Evolutionary conservation across 331 rosid species (phyloP).

Genomic region (Saraca asoca): DNA sequence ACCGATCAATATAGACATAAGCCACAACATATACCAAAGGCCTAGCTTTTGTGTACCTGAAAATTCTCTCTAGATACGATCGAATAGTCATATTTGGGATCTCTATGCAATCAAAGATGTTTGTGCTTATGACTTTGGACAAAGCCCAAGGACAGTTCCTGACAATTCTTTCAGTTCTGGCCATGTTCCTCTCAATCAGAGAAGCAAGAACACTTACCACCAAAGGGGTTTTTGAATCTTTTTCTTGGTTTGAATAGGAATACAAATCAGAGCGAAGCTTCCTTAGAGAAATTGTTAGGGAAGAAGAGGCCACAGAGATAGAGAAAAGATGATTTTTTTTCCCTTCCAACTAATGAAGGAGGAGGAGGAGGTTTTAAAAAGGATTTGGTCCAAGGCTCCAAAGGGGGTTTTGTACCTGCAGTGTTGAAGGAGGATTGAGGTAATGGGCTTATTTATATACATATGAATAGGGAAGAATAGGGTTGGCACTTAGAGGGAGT

Average conservation of each 20-base stretch:
- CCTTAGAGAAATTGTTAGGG: conserved; percentile 64
- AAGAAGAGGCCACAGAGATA: conserved; percentile 32
- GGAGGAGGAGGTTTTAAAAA: conserved; percentile 22
- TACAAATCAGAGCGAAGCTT: conserved; percentile 79
- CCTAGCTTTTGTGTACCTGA: conserved; percentile 77
- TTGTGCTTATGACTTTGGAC: conserved; percentile 46
- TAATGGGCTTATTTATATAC: conserved; percentile 45
- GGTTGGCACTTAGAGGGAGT: conserved; percentile 17
- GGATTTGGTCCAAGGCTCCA: conserved; percentile 24
- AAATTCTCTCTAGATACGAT: conserved; percentile 74
- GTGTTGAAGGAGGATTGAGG: conserved; percentile 24
- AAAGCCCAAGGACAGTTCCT: conserved; percentile 45
- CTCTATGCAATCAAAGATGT: conserved; percentile 64
- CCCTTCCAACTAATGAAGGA: no score
- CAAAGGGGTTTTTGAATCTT: conserved; percentile 61
- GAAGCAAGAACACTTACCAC: conserved; percentile 77
- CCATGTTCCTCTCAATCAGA: conserved; percentile 77
- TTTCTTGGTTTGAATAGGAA: conserved; percentile 62
- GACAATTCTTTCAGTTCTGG: conserved; percentile 67
- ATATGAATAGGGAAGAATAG: no score
- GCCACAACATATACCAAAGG: conserved; percentile 86
- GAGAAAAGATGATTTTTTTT: no score
- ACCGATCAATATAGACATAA: conserved; percentile 80
- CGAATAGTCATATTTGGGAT: conserved; percentile 77
- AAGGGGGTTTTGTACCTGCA: no score